These are phyloP conservation scores for Heliamphora exappendiculata DNA, from an alignment of 148 eudicot species.

Conservation along the genomic window DNA sequence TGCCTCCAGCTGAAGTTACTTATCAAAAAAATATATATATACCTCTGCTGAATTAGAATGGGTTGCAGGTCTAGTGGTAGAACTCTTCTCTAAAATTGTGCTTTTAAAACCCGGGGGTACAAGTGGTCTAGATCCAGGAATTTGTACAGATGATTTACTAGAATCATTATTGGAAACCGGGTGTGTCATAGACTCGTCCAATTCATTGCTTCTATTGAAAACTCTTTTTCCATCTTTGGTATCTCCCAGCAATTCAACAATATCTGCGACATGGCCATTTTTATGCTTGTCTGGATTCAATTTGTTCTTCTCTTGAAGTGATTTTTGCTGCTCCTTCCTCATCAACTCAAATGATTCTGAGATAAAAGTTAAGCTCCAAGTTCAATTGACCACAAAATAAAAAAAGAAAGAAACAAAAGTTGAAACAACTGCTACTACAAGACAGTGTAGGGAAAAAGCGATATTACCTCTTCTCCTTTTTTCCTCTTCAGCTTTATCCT, in stretches of 20 bases:
- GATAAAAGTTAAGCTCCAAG: background rate
- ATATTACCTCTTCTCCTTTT: slow-evolving; percentile 74
- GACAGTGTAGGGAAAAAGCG: slow-evolving; percentile 2
- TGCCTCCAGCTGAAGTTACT: no score
- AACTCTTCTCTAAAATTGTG: slow-evolving; percentile 51
- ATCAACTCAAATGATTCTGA: slow-evolving; percentile 88
- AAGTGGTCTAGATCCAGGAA: slow-evolving; percentile 66
- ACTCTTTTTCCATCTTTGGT: slow-evolving; percentile 26
- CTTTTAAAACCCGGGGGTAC: slow-evolving; percentile 91
- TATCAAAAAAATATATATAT: no score
- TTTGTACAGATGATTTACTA: slow-evolving; percentile 44
- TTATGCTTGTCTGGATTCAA: slow-evolving; percentile 41
- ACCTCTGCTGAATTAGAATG: slow-evolving; percentile 50
- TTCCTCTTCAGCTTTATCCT: slow-evolving; percentile 91
- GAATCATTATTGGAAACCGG: slow-evolving; percentile 39
- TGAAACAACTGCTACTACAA: background rate
- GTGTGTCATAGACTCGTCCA: slow-evolving; percentile 25
- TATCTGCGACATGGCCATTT: slow-evolving; percentile 25
- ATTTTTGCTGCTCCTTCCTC: slow-evolving; percentile 92
- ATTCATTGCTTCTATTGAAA: slow-evolving; percentile 22
- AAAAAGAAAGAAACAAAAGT: background rate
- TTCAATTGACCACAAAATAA: background rate
- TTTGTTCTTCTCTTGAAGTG: slow-evolving; percentile 74
- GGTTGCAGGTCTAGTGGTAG: slow-evolving; percentile 29
- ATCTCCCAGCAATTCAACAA: slow-evolving; percentile 30